phyloP scores from a whole-genome alignment of 257 asterid species.

The Solanum okadae region DNA sequence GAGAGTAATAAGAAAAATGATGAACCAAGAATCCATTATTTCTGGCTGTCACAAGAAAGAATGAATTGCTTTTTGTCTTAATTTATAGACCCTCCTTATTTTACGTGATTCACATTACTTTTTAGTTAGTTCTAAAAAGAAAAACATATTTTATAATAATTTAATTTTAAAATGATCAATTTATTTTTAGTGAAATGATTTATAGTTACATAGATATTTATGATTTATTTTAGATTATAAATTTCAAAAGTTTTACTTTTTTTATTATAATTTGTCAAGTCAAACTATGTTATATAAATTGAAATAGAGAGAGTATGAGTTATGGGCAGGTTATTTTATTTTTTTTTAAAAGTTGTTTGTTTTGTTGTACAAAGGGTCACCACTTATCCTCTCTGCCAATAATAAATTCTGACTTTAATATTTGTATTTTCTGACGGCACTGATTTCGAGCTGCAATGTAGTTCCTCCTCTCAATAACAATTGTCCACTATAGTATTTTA shows the following conservation, averaged over 20 bases:
- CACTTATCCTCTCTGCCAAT: not conserved
- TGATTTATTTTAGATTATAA: no score
- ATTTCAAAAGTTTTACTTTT: rapidly evolving
- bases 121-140: no score
- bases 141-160: no score
- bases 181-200: no score
- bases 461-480: no score
- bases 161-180: no score
- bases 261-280: rapidly evolving
- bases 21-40: not conserved
- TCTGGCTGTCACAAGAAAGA: not conserved
- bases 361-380: not conserved
- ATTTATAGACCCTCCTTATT: no score
- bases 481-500: no score
- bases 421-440: not conserved
- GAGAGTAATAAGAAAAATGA: not conserved
- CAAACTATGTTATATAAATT: no score
- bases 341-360: no score
- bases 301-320: not conserved
- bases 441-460: not conserved
- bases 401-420: not conserved
- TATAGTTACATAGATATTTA: no score
- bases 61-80: not conserved
- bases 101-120: no score
- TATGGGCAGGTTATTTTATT: not conserved